Conservation (phyloP, 2,329 filamentous ascomycete genomes). For the Sclerotiophoma versabilis region DNA sequence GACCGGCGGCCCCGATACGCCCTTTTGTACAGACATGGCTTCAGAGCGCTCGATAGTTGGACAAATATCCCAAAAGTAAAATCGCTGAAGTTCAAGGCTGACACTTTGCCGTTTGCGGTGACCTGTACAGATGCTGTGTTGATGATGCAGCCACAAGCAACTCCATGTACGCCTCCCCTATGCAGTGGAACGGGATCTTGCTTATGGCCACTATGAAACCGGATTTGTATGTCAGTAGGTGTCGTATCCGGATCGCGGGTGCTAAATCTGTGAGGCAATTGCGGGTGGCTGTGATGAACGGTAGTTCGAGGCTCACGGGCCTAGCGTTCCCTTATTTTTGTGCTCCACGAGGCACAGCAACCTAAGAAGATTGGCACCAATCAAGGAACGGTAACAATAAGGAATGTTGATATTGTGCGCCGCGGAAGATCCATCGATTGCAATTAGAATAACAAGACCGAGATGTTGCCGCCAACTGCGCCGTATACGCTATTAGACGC, state of each 20-base stretch:
- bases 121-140: constrained; percentile 7
- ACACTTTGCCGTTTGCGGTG: constrained; percentile 14
- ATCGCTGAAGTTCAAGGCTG: constrained; percentile 15
- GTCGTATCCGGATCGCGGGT: background rate
- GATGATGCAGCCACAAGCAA: constrained; percentile 8
- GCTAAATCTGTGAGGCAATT: constrained; percentile 1
- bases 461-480: constrained; percentile 5
- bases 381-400: background rate
- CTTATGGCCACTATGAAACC: constrained; percentile 3
- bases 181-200: constrained; percentile 13
- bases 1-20: background rate
- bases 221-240: background rate
- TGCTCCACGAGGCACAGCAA: background rate
- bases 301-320: constrained; percentile 7
- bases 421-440: background rate
- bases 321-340: constrained; percentile 5
- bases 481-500: background rate
- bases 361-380: background rate
- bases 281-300: constrained; percentile 8
- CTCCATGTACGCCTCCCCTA: constrained; percentile 5
- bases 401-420: background rate
- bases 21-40: constrained; percentile 2
- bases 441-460: background rate
- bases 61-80: constrained; percentile 18
- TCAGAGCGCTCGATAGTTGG: constrained; percentile 21